phyloP scores from a whole-genome alignment of 306 rosid species.

The Glycine soja region DNA sequence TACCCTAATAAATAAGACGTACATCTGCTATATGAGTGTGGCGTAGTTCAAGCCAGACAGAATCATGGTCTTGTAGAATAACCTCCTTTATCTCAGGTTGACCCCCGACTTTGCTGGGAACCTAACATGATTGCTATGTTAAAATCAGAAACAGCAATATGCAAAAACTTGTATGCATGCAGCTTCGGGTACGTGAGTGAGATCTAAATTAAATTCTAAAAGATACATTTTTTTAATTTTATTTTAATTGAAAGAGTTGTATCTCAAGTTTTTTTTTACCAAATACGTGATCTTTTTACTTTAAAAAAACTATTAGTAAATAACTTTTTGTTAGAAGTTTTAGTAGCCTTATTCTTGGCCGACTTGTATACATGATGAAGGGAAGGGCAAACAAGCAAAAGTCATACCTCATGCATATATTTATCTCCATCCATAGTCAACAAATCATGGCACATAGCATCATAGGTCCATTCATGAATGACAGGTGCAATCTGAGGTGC shows the following conservation, averaged over 20 bases:
- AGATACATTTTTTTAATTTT: too few species aligned
- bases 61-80: slow-evolving; percentile 76
- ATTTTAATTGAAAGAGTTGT: background rate
- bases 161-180: background rate
- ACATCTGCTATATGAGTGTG: slow-evolving; percentile 95
- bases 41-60: slow-evolving; percentile 96
- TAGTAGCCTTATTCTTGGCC: background rate
- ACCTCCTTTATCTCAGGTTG: slow-evolving; percentile 77
- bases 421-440: slow-evolving; percentile 87
- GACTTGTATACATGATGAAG: background rate
- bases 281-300: background rate
- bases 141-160: slow-evolving; percentile 28
- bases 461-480: slow-evolving; percentile 98
- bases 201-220: too few species aligned
- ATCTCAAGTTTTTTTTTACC: background rate
- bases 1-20: slow-evolving; percentile 34
- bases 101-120: slow-evolving; percentile 82
- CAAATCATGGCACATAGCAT: slow-evolving; percentile 95
- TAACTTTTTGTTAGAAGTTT: background rate
- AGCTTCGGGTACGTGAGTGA: too few species aligned
- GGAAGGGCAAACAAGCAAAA: slow-evolving; percentile 36
- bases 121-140: slow-evolving; percentile 54
- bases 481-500: slow-evolving; percentile 84
- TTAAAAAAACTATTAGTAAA: background rate
- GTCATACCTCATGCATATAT: slow-evolving; percentile 74